A percentile compares a stretch with the other conserved stretches of the same genome.
Evolutionary conservation across 768 basidiomycete species (phyloP).

Genomic region (Amanita thiersii): DNA sequence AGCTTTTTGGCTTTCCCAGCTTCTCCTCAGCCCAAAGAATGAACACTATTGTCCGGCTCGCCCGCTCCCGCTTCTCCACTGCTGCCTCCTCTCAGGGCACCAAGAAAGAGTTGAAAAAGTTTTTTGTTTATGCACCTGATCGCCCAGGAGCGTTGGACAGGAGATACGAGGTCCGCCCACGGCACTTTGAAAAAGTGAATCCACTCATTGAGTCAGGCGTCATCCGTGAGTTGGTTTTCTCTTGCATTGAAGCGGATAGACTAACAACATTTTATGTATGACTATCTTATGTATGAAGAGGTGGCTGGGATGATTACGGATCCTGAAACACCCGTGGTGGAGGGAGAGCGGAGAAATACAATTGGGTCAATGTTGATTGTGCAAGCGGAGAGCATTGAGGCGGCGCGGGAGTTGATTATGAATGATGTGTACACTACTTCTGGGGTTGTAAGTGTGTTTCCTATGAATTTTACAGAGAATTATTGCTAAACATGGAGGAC

Average conservation of each 20-base stretch:
- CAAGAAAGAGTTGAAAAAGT: too few species aligned
- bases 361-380: slow-evolving; percentile 45
- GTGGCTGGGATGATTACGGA: slow-evolving; percentile 42
- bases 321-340: slow-evolving; percentile 30
- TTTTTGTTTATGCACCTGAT: not conserved
- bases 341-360: slow-evolving; percentile 28
- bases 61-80: slow-evolving; percentile 4
- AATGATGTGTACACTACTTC: slow-evolving; percentile 29
- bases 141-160: slow-evolving; percentile 17
- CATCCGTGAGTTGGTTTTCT: slow-evolving; percentile 25
- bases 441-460: slow-evolving; percentile 29
- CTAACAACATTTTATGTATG: not conserved
- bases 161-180: slow-evolving; percentile 36
- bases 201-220: slow-evolving; percentile 29
- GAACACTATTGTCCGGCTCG: not conserved
- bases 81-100: too few species aligned
- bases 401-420: slow-evolving; percentile 23
- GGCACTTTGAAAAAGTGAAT: slow-evolving; percentile 33
- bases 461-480: not conserved
- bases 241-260: not conserved
- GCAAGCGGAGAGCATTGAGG: slow-evolving; percentile 42
- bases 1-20: not conserved
- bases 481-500: not conserved
- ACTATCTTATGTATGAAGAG: slow-evolving; percentile 20
- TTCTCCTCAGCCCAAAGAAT: not conserved